Percentiles rank a stretch among this genome's conserved stretches.
Evolutionary conservation across 2,329 filamentous ascomycete species (phyloP).

Genomic region (Fusarium sp.): DNA sequence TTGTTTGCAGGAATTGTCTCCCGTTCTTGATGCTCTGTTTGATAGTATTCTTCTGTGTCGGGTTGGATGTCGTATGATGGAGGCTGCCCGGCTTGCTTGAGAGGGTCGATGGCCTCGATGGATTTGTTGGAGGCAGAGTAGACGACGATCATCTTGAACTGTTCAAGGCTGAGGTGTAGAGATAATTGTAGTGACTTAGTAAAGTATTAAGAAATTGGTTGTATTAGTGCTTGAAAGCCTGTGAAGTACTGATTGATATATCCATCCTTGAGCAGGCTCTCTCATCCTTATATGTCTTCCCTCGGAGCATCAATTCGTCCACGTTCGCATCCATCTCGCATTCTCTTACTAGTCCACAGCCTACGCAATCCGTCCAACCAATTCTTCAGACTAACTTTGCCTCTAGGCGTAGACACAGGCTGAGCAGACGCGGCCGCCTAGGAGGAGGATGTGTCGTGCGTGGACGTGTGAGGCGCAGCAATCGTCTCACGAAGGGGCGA

Average conservation of each 20-base stretch:
- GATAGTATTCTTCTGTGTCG: slow-evolving; percentile 18
- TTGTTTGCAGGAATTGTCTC: slow-evolving; percentile 40
- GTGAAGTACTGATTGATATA: slow-evolving; percentile 2
- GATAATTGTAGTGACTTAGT: neutral
- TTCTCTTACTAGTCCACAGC: slow-evolving; percentile 28
- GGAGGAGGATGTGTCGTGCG: slow-evolving; percentile 23
- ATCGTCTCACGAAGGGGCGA: neutral
- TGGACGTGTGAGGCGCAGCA: slow-evolving; percentile 15
- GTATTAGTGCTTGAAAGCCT: too few species aligned
- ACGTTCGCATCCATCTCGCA: slow-evolving; percentile 9
- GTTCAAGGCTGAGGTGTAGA: neutral
- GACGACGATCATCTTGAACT: slow-evolving; percentile 34
- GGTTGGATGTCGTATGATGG: slow-evolving; percentile 40
- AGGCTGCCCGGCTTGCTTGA: slow-evolving; percentile 44
- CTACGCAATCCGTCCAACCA: slow-evolving; percentile 31
- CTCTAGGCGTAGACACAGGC: neutral
- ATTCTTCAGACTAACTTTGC: neutral
- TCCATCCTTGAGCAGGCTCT: neutral
- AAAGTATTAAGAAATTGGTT: neutral
- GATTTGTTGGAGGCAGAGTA: slow-evolving; percentile 33
- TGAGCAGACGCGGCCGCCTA: slow-evolving; percentile 27
- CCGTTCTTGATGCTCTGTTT: slow-evolving; percentile 18
- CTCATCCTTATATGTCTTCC: slow-evolving; percentile 39
- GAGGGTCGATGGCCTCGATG: slow-evolving; percentile 40
- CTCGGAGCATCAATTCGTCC: neutral